Conservation (phyloP, 148 eudicot species). For the Diospyros lotus region DNA sequence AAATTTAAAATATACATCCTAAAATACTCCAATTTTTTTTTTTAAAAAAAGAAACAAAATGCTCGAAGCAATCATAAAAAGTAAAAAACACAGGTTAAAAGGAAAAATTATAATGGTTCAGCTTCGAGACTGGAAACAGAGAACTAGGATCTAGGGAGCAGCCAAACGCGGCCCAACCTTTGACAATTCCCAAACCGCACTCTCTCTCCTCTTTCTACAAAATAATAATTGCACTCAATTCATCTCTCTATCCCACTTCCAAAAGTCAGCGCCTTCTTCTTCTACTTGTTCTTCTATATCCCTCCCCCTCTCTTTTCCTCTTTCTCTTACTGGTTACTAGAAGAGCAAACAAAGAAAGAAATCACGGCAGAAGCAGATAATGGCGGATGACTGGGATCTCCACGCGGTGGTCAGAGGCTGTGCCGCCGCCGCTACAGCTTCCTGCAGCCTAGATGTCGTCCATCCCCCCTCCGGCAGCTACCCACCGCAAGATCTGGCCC, state of each 20-base stretch:
- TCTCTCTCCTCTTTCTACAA: conserved; percentile 20
- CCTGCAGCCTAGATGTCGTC: conserved; percentile 19
- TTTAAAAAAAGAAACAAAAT: no score
- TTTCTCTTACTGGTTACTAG: neutral
- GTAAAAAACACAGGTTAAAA: no score
- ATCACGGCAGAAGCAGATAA: conserved; percentile 14
- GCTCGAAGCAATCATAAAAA: no score
- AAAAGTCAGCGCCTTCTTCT: conserved; percentile 35
- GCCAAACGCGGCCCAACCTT: neutral
- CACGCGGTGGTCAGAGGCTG: conserved; percentile 79
- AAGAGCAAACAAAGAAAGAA: neutral
- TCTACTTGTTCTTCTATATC: conserved; percentile 21
- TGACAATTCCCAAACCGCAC: conserved; percentile 9
- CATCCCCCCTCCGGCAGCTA: neutral
- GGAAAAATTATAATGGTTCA: no score
- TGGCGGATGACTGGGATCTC: conserved; percentile 81
- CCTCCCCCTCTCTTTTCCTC: conserved; percentile 2
- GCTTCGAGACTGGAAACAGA: no score
- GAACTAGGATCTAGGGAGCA: neutral
- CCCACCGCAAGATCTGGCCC: conserved; percentile 16
- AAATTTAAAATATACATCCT: no score
- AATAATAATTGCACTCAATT: conserved; percentile 23
- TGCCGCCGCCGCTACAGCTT: conserved; percentile 34
- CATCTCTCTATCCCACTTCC: neutral
- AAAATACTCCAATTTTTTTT: no score